These are phyloP conservation scores for Pichia scutulata DNA, from an alignment of 805 yeast species.

Conservation along the genomic window DNA sequence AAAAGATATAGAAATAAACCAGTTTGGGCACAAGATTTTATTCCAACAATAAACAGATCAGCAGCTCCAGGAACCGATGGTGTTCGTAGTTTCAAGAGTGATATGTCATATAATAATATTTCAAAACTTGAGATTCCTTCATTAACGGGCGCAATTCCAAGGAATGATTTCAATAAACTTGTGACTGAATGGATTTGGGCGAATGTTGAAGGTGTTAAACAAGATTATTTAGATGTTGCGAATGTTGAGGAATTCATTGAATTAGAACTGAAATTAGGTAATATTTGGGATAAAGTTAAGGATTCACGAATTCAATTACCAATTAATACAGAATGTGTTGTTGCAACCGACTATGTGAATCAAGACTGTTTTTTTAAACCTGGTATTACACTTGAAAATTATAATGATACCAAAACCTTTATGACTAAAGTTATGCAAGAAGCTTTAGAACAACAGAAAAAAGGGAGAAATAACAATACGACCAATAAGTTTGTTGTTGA, in stretches of 20 bases:
- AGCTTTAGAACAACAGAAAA: slow-evolving; percentile 12
- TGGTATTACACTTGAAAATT: slow-evolving; percentile 58
- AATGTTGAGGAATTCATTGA: slow-evolving; percentile 49
- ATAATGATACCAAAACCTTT: slow-evolving; percentile 46
- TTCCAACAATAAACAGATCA: slow-evolving; percentile 29
- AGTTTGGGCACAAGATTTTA: slow-evolving; percentile 77
- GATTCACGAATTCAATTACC: slow-evolving; percentile 60
- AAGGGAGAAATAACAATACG: slow-evolving; percentile 5
- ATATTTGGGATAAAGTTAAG: slow-evolving; percentile 53
- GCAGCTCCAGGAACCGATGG: slow-evolving; percentile 3
- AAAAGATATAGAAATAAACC: slow-evolving; percentile 60
- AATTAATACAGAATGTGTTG: slow-evolving; percentile 60
- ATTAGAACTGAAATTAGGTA: slow-evolving; percentile 69
- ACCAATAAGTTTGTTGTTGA: slow-evolving; percentile 47
- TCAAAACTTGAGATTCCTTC: slow-evolving; percentile 33
- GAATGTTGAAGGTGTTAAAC: slow-evolving; percentile 57
- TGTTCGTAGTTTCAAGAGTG: slow-evolving; percentile 1
- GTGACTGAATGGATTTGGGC: slow-evolving; percentile 89
- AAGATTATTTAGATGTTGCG: slow-evolving; percentile 31
- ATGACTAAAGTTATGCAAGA: slow-evolving; percentile 44
- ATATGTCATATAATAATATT: slow-evolving; percentile 9
- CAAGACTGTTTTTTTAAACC: slow-evolving; percentile 53
- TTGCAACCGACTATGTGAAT: slow-evolving; percentile 40
- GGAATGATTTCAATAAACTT: slow-evolving; percentile 72
- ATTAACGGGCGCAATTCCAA: slow-evolving; percentile 67